Evolutionary conservation across 192 early-diverging fungal species (phyloP), one percentile per base, ranked within the genome.

Genomic region (Entomortierella beljakovae): DNA sequence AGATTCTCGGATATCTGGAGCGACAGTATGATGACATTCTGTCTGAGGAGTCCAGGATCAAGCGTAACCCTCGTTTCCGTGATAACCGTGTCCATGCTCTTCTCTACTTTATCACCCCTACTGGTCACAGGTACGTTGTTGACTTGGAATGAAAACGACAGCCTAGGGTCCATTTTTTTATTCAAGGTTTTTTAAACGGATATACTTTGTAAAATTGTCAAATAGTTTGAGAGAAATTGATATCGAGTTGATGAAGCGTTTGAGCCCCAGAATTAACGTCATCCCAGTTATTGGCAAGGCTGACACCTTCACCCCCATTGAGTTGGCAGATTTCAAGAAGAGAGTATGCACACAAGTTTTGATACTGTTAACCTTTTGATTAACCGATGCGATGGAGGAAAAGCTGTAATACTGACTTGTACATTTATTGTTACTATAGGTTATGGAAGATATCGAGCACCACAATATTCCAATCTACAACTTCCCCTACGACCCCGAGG

Each of bases 381-480:
- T 65, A 23, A 49, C 31, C 18, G 28, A 16, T 31, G 35, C 34
- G 43, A 40, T 20, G 25, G 18, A 29, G 23, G n/a, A 5, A 10
- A 20, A 25, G 22, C 11, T 38, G 16, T 25, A 38, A 50, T 26
- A 46, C 63, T 46, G 38, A 22, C 28, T 42, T 25, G 7, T 11
- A 38, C 11, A 79, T 18, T 42, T 50, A 28, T 35, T 29, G 13
- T 37, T 22, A 46, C 62, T n/a, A 42, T 66, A 88, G 83, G 87
- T 99, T 61, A 98, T 98, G 97, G 92, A 97, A 73, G 98, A 99
- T 82, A 97, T 99, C 85, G 89, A 91, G 16, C 88, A 94, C 80
- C 95, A 96, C 85, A 89, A 94, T 58, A 98, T 99, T 68, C 96
- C 96, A 35, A 95, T 98, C 73, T 99, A 97, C 86, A 95, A 94